These are phyloP conservation scores for Lentinula sp. DNA, from an alignment of 768 basidiomycete species.

Conservation along the genomic window DNA sequence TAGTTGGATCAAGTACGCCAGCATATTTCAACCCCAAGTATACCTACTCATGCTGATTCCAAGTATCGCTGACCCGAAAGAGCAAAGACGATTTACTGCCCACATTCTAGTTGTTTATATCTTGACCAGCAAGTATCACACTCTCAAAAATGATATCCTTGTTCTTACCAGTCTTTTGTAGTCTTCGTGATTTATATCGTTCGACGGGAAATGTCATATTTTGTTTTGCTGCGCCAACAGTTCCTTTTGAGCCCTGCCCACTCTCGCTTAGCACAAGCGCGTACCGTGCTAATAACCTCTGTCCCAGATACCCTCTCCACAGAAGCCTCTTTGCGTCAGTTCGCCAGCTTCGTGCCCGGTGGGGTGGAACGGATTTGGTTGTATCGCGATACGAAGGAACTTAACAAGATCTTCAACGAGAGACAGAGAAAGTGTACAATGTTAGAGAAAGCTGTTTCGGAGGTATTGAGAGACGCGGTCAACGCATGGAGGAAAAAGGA, in stretches of 20 bases:
- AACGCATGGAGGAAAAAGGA: slow-evolving; percentile 33
- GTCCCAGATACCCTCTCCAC: slow-evolving; percentile 49
- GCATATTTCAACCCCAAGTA: neutral
- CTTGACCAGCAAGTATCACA: slow-evolving; percentile 36
- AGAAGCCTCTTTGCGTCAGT: slow-evolving; percentile 40
- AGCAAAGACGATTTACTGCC: slow-evolving; percentile 43
- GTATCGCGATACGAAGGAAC: slow-evolving; percentile 42
- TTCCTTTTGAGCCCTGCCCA: slow-evolving; percentile 57
- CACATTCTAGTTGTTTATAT: slow-evolving; percentile 51
- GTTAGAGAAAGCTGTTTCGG: slow-evolving; percentile 52
- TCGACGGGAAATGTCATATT: slow-evolving; percentile 50
- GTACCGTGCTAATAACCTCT: slow-evolving; percentile 62
- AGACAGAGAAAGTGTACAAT: slow-evolving; percentile 41
- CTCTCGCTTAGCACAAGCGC: slow-evolving; percentile 54
- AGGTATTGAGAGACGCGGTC: slow-evolving; percentile 36
- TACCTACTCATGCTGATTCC: neutral
- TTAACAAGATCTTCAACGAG: slow-evolving; percentile 37
- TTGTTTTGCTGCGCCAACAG: slow-evolving; percentile 47
- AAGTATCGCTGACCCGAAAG: slow-evolving; percentile 28
- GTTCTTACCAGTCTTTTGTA: slow-evolving; percentile 13
- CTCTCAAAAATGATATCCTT: neutral
- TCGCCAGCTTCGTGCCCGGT: slow-evolving; percentile 62
- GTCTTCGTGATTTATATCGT: slow-evolving; percentile 60
- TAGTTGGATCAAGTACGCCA: slow-evolving; percentile 44
- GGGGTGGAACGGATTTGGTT: slow-evolving; percentile 68